phyloP scores from a whole-genome alignment of 495 filamentous ascomycete species.

The Penicillium crystallinum region DNA sequence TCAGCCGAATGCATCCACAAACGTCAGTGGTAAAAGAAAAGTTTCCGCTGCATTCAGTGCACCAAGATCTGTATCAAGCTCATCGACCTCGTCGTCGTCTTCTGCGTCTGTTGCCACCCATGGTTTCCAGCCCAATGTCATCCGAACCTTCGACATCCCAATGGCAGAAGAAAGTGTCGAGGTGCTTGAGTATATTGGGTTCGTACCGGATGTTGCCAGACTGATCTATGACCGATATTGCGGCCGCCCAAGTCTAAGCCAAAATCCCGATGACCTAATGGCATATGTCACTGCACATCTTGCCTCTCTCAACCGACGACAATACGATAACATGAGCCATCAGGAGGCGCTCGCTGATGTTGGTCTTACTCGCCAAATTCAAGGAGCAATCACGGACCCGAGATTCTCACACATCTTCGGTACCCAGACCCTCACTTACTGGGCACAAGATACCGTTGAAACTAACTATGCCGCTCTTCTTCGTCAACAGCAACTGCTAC shows the following conservation, averaged over 20 bases:
- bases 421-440: conserved; percentile 1
- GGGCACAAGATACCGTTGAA: not conserved
- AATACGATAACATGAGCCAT: not conserved
- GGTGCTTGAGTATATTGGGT: conserved; percentile 2
- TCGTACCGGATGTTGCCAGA: not conserved
- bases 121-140: not conserved
- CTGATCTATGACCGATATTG: conserved; percentile 4
- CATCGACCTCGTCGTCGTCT: not conserved
- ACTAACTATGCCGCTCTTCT: conserved; percentile 1
- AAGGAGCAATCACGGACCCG: conserved; percentile 2
- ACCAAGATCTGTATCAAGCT: not conserved
- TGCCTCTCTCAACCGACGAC: not conserved
- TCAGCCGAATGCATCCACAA: not conserved
- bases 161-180: conserved; percentile 3
- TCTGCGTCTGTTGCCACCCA: not conserved
- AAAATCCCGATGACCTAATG: not conserved
- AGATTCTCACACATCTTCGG: conserved; percentile 2
- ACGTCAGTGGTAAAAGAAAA: not conserved
- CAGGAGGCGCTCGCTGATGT: not conserved
- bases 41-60: conserved; percentile 1
- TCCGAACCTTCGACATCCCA: too few relatives aligned
- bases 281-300: not conserved
- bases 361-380: not conserved
- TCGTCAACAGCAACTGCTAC: not conserved
- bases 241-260: not conserved